These are phyloP conservation scores for Exophiala phaeomuriformis DNA, from an alignment of 2,329 filamentous ascomycete genomes.

Conservation along the genomic window DNA sequence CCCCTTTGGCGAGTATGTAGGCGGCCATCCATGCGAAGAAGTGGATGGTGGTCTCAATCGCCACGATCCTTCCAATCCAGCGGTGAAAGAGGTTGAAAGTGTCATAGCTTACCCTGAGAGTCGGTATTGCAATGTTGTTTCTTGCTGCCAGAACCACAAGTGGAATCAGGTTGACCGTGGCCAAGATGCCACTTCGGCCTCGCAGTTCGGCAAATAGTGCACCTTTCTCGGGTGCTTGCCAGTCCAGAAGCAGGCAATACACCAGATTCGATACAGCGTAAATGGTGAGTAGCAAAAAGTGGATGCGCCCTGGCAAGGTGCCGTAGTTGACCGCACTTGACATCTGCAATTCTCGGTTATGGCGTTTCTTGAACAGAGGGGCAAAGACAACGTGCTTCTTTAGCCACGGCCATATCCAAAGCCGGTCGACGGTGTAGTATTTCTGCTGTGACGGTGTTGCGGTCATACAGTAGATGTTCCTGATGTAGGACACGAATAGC, in stretches of 20 bases:
- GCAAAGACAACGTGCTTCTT: conserved; percentile 50
- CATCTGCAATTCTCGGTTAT: conserved; percentile 67
- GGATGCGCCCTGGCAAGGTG: conserved; percentile 71
- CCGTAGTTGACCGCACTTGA: conserved; percentile 63
- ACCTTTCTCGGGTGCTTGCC: conserved; percentile 36
- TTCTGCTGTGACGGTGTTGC: conserved; percentile 36
- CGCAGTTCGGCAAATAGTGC: conserved; percentile 73
- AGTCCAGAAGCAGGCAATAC: conserved; percentile 55
- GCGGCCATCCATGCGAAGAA: conserved; percentile 72
- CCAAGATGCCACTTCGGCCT: conserved; percentile 75
- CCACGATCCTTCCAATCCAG: conserved; percentile 71
- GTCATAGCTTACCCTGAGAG: conserved; percentile 86
- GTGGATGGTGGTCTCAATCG: conserved; percentile 64
- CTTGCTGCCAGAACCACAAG: conserved; percentile 80
- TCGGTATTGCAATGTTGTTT: conserved; percentile 81
- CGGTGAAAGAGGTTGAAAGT: conserved; percentile 88
- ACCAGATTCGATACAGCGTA: conserved; percentile 68
- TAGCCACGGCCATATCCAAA: conserved; percentile 36
- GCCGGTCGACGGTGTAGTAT: conserved; percentile 41
- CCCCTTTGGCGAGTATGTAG: conserved; percentile 58
- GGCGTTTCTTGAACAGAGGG: conserved; percentile 64
- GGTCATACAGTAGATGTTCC: conserved; percentile 37
- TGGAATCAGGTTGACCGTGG: conserved; percentile 85
- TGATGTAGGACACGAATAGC: conserved; percentile 40
- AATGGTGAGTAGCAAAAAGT: conserved; percentile 58